These are phyloP conservation scores for Phytophthora rubi DNA, from an alignment of 352 stramenopile species.

Conservation along the genomic window DNA sequence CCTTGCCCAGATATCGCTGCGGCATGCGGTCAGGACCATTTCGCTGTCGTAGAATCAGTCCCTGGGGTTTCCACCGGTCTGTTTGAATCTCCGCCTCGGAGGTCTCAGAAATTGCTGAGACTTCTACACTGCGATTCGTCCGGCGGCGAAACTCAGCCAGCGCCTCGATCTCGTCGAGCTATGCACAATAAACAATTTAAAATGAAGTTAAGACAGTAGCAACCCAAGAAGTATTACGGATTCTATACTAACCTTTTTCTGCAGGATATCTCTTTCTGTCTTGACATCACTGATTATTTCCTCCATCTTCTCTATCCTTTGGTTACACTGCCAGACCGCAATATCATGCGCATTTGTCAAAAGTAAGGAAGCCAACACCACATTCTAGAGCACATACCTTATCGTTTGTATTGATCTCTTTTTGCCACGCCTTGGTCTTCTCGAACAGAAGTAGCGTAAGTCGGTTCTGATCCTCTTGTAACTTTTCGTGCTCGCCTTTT, in stretches of 20 bases:
- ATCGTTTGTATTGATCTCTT: slow-evolving; percentile 60
- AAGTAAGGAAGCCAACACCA: neutral
- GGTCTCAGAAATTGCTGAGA: slow-evolving; percentile 49
- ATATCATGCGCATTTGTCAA: neutral
- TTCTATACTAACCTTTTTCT: slow-evolving; percentile 44
- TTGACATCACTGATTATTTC: slow-evolving; percentile 33
- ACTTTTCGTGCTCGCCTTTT: slow-evolving; percentile 37
- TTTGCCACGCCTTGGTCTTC: slow-evolving; percentile 78
- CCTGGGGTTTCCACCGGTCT: slow-evolving; percentile 73
- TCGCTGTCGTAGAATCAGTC: slow-evolving; percentile 73
- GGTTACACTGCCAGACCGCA: slow-evolving; percentile 41
- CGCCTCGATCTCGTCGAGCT: slow-evolving; percentile 74
- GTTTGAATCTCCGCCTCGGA: slow-evolving; percentile 72
- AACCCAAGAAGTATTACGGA: neutral
- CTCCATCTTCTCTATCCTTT: slow-evolving; percentile 57
- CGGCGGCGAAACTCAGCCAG: slow-evolving; percentile 51
- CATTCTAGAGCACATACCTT: slow-evolving; percentile 29
- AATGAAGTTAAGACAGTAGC: neutral
- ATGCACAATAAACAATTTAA: neutral
- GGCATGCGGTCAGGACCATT: slow-evolving; percentile 74
- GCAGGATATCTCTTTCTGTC: slow-evolving; percentile 43
- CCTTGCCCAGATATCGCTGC: slow-evolving; percentile 72
- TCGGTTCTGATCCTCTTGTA: slow-evolving; percentile 60
- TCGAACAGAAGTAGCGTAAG: slow-evolving; percentile 71
- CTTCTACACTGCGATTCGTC: slow-evolving; percentile 71